Percentiles rank a stretch among this genome's conserved stretches.
Evolutionary conservation across 1,284 basidiomycete genomes (phyloP).

Genomic region (Peniophora sp.): DNA sequence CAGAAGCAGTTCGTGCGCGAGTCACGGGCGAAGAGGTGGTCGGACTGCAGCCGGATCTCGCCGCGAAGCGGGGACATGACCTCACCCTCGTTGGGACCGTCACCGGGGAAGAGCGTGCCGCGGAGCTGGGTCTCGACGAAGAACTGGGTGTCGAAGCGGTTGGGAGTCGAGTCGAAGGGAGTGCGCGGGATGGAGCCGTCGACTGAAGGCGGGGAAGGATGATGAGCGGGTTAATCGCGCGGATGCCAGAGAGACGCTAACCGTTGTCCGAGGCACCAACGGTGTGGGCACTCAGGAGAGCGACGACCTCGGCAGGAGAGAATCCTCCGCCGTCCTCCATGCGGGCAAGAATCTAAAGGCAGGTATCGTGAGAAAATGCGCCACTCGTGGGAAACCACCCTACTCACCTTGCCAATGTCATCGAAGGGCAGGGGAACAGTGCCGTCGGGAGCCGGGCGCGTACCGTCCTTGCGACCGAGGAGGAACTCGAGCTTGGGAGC

Average conservation of each 20-base stretch:
- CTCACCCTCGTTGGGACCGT: conserved; percentile 8
- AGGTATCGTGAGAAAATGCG: background rate
- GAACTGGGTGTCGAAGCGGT: conserved; percentile 31
- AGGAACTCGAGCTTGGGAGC: conserved; percentile 16
- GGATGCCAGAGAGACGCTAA: too few species aligned
- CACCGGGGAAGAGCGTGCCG: conserved; percentile 23
- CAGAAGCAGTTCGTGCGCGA: conserved; percentile 18
- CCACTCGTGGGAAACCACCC: too few species aligned
- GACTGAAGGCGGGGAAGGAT: conserved; percentile 7
- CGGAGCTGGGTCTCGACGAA: conserved; percentile 28
- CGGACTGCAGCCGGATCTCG: conserved; percentile 12
- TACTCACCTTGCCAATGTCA: background rate
- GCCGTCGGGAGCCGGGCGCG: conserved; percentile 14
- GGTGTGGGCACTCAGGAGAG: conserved; percentile 14
- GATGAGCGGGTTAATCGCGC: too few species aligned
- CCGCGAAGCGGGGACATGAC: conserved; percentile 6
- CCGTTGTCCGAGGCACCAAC: conserved; percentile 7
- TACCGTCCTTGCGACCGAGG: conserved; percentile 16
- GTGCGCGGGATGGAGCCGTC: conserved; percentile 16
- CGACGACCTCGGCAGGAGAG: conserved; percentile 9
- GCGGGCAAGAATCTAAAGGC: conserved; percentile 3
- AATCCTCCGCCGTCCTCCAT: conserved; percentile 13
- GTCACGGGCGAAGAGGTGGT: conserved; percentile 16
- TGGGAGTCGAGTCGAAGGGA: conserved; percentile 24
- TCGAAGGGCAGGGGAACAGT: conserved; percentile 9